A percentile compares a stretch with the other conserved stretches of the same genome.
phyloP scores from a whole-genome alignment of 1,284 basidiomycete species.

The Trichosporon sp. region DNA sequence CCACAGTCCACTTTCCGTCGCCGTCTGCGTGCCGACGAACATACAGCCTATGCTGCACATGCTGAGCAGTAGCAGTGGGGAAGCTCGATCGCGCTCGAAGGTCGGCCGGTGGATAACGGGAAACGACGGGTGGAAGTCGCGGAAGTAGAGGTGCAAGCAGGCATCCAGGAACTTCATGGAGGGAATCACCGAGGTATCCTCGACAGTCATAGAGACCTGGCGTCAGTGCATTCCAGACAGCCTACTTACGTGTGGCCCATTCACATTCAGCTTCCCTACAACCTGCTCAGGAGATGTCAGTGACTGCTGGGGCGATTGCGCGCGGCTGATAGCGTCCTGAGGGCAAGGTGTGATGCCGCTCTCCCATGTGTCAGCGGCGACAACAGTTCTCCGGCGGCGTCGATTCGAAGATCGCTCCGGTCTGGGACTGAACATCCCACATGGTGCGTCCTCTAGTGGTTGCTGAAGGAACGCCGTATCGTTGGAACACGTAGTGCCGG shows the following conservation, averaged over 20 bases:
- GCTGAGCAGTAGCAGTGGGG: conserved; percentile 34
- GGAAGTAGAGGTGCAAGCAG: conserved; percentile 37
- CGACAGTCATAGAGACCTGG: background rate
- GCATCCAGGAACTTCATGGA: conserved; percentile 19
- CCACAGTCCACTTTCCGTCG: conserved; percentile 13
- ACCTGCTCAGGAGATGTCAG: conserved; percentile 12
- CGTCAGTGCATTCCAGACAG: background rate
- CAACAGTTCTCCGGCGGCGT: background rate
- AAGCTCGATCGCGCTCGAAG: conserved; percentile 26
- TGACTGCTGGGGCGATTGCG: conserved; percentile 7
- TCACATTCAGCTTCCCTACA: conserved; percentile 7
- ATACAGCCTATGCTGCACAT: conserved; percentile 21
- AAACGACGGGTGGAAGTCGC: conserved; percentile 39
- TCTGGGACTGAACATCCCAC: background rate
- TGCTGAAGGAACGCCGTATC: too few species aligned
- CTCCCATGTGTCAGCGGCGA: conserved; percentile 12
- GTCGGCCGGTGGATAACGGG: conserved; percentile 38
- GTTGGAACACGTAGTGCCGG: too few species aligned
- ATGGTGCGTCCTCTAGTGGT: too few species aligned
- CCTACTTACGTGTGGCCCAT: background rate
- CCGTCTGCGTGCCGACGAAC: conserved; percentile 18
- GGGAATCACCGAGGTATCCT: conserved; percentile 7
- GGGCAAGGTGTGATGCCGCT: background rate
- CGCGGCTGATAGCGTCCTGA: conserved; percentile 1
- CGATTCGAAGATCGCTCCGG: background rate